Percentiles rank a stretch among this genome's conserved stretches.
Conservation (phyloP, 495 filamentous ascomycete species). For the Friedmanniomyces simplex region DNA sequence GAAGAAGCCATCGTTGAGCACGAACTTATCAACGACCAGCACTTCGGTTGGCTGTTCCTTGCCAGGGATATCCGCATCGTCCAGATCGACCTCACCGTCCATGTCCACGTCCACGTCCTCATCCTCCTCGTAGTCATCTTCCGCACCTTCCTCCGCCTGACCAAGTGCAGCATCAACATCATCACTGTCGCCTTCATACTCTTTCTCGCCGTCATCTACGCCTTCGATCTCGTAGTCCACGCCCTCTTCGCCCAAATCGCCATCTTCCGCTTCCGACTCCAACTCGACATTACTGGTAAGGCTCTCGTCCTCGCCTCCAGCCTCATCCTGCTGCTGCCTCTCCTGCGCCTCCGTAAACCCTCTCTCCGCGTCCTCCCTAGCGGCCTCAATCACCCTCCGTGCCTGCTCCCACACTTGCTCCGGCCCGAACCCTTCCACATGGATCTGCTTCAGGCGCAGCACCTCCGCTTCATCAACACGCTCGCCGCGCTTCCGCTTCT, state of each 20-base stretch:
- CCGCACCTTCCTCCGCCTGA: constrained; percentile 33
- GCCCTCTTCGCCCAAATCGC: constrained; percentile 45
- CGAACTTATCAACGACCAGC: constrained; percentile 46
- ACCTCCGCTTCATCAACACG: constrained; percentile 28
- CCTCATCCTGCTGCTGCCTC: background rate
- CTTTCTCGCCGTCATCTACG: constrained; percentile 33
- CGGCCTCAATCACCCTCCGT: constrained; percentile 58
- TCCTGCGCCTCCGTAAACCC: constrained; percentile 16
- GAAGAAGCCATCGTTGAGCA: constrained; percentile 92
- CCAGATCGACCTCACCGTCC: constrained; percentile 26
- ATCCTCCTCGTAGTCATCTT: constrained; percentile 34
- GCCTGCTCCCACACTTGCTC: constrained; percentile 94
- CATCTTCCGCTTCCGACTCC: constrained; percentile 33
- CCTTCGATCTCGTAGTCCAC: constrained; percentile 53
- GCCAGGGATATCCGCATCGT: constrained; percentile 28
- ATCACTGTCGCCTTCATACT: constrained; percentile 29
- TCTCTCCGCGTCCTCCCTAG: constrained; percentile 42
- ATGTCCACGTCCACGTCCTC: constrained; percentile 27
- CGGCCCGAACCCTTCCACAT: constrained; percentile 78
- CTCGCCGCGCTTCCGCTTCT: constrained; percentile 42
- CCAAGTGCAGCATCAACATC: constrained; percentile 34
- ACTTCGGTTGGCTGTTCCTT: constrained; percentile 40
- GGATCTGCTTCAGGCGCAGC: constrained; percentile 63
- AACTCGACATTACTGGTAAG: constrained; percentile 31
- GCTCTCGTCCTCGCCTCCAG: constrained; percentile 34